Conservation (phyloP, 1,139 yeast species). For the Yamadazyma triangularis region DNA sequence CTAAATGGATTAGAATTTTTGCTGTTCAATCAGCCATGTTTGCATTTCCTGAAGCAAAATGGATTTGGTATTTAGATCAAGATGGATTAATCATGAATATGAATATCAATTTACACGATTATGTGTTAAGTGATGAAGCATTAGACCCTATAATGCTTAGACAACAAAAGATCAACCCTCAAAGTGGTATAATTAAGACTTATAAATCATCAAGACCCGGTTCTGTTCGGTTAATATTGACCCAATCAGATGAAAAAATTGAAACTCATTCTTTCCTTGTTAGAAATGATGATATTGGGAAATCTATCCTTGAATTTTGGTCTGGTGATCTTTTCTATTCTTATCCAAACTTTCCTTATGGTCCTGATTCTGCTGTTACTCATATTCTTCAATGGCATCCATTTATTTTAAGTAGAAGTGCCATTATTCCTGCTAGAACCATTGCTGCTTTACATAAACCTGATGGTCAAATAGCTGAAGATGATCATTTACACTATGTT, state of each 20-base stretch:
- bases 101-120: constrained; percentile 51
- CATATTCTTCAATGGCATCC: constrained; percentile 96
- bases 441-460: constrained; percentile 28
- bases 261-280: constrained; percentile 68
- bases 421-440: constrained; percentile 58
- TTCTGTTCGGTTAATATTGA: constrained; percentile 53
- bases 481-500: constrained; percentile 43
- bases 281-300: constrained; percentile 59
- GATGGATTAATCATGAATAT: constrained; percentile 67
- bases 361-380: constrained; percentile 64
- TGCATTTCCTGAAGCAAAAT: constrained; percentile 79
- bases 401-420: constrained; percentile 62
- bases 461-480: constrained; percentile 16
- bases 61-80: constrained; percentile 82
- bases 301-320: constrained; percentile 72
- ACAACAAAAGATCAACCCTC: constrained; percentile 67
- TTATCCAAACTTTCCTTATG: constrained; percentile 57
- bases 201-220: constrained; percentile 56
- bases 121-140: constrained; percentile 52
- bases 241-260: constrained; percentile 59
- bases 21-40: constrained; percentile 76
- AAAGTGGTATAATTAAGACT: constrained; percentile 65
- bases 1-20: constrained; percentile 58
- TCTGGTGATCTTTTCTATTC: constrained; percentile 62
- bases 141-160: constrained; percentile 56